Evolutionary conservation across 75 land plant species (phyloP).

Genomic region (Azolla pinnata): DNA sequence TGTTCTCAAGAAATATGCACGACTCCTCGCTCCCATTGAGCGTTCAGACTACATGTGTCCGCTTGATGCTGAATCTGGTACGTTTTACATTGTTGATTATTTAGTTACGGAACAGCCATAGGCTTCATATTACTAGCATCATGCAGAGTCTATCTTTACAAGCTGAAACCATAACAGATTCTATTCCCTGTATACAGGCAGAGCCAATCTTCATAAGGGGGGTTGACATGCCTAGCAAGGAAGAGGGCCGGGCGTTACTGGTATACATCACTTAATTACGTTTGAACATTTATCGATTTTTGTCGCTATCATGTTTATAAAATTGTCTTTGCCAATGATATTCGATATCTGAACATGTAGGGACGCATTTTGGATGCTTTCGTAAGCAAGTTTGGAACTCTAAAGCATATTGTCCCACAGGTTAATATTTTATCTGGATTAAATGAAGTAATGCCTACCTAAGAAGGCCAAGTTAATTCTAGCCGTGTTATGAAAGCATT

Average conservation of each 20-base stretch:
- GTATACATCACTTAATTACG: conserved; percentile 26
- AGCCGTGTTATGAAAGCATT: no score
- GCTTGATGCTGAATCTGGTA: conserved; percentile 97
- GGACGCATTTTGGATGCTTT: conserved; percentile 97
- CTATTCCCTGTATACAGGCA: conserved; percentile 57
- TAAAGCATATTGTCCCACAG: conserved; percentile 87
- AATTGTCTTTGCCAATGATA: neutral
- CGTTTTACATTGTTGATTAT: neutral
- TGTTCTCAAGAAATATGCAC: conserved; percentile 97
- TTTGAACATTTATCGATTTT: neutral
- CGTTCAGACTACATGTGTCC: conserved; percentile 98
- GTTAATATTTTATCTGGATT: conserved; percentile 23
- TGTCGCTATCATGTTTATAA: neutral
- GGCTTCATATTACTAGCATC: no score
- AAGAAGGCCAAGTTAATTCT: no score
- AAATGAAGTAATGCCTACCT: no score
- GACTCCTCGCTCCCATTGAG: conserved; percentile 84
- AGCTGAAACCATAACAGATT: neutral
- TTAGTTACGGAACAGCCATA: no score
- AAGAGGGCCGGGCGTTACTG: conserved; percentile 85
- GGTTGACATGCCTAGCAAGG: conserved; percentile 64
- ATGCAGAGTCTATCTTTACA: neutral
- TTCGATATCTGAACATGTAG: conserved; percentile 33
- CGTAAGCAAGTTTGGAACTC: conserved; percentile 93
- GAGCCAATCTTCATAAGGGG: conserved; percentile 92